Percentiles rank a stretch among this genome's conserved stretches.
phyloP scores from a whole-genome alignment of 176 grass and related monocot genomes.

The barley (Hordeum vulgare) region MorexV3_pseudomolecules_assembly NC_058523.1:102325059-102325558 shows the following conservation, averaged over 20 bases:
- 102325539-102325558: too few species aligned
- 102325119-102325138: not conserved
- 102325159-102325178: not conserved
- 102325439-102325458: slow-evolving; percentile 40
- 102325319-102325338: slow-evolving; percentile 3
- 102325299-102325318: not conserved
- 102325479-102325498: not conserved
- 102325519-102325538: too few species aligned
- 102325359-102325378: slow-evolving; percentile 15
- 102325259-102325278: not conserved
- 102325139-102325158: not conserved
- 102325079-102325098: not conserved
- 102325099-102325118: not conserved
- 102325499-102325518: too few species aligned
- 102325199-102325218: slow-evolving; percentile 31
- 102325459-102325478: not conserved
- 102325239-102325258: too few species aligned
- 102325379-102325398: slow-evolving; percentile 34
- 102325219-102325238: slow-evolving; percentile 40
- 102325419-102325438: slow-evolving; percentile 16
- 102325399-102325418: slow-evolving; percentile 19
- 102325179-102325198: slow-evolving; percentile 5
- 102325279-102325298: not conserved
- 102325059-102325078: slow-evolving; percentile 9
- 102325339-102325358: slow-evolving; percentile 15